Conservation (phyloP, 1,284 basidiomycete genomes). For the Melampsora americana region DNA sequence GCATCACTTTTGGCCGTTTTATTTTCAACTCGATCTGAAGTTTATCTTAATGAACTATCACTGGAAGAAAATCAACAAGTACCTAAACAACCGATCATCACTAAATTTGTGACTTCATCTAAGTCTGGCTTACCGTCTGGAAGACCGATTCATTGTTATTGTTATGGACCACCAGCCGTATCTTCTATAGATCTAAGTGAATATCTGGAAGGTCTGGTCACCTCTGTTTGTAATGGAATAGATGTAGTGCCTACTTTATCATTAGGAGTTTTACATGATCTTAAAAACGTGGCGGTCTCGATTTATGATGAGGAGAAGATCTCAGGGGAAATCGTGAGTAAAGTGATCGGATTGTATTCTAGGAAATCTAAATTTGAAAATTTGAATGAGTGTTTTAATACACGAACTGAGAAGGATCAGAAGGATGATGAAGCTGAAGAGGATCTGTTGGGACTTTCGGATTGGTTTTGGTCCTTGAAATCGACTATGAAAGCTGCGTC, state of each 20-base stretch:
- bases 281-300: slow-evolving; percentile 57
- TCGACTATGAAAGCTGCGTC: slow-evolving; percentile 57
- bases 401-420: neutral
- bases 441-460: slow-evolving; percentile 51
- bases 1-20: slow-evolving; percentile 55
- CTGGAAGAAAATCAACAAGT: slow-evolving; percentile 18
- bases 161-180: slow-evolving; percentile 57
- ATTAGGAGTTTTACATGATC: slow-evolving; percentile 58
- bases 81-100: slow-evolving; percentile 54
- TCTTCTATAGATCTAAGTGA: slow-evolving; percentile 57
- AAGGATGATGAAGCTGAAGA: neutral
- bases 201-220: slow-evolving; percentile 57
- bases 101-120: slow-evolving; percentile 58
- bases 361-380: slow-evolving; percentile 46
- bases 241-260: slow-evolving; percentile 56
- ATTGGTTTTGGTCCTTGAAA: slow-evolving; percentile 56
- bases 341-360: slow-evolving; percentile 53
- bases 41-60: slow-evolving; percentile 51
- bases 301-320: slow-evolving; percentile 56
- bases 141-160: slow-evolving; percentile 58
- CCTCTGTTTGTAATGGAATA: slow-evolving; percentile 56
- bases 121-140: slow-evolving; percentile 57
- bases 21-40: slow-evolving; percentile 51
- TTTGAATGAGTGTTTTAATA: slow-evolving; percentile 27
- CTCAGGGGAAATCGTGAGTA: slow-evolving; percentile 58